A percentile compares a stretch with the other conserved stretches of the same genome.
Conservation (phyloP, 331 rosid genomes). For the Quercus lobata region DNA sequence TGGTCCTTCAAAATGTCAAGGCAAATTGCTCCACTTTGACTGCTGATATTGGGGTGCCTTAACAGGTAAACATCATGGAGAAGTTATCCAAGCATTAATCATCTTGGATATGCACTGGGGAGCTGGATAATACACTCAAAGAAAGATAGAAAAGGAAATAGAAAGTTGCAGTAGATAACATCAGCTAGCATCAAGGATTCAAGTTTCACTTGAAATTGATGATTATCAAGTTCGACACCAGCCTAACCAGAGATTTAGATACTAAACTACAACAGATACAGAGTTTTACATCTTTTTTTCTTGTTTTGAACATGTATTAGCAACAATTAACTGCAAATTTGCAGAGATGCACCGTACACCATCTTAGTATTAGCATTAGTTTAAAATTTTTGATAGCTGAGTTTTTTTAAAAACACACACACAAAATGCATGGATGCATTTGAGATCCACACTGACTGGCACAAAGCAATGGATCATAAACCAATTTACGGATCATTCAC, state of each 20-base stretch:
- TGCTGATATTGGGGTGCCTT: slow-evolving; percentile 99
- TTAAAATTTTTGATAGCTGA: background rate
- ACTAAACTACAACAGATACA: background rate
- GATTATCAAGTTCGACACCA: background rate
- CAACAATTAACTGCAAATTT: background rate
- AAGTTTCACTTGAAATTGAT: background rate
- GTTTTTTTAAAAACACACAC: too few relatives aligned
- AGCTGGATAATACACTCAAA: background rate
- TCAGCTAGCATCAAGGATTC: background rate
- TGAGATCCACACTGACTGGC: background rate
- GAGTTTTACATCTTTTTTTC: background rate
- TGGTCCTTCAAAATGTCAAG: slow-evolving; percentile 95
- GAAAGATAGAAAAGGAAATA: background rate
- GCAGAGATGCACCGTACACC: background rate
- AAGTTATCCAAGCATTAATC: slow-evolving; percentile 14
- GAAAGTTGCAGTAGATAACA: background rate
- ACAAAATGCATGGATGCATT: background rate
- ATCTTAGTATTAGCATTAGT: background rate
- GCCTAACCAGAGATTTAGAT: background rate
- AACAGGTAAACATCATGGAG: slow-evolving; percentile 17
- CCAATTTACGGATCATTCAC: too few relatives aligned
- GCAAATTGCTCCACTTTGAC: slow-evolving; percentile 99
- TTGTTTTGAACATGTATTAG: background rate
- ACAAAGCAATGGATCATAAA: too few relatives aligned
- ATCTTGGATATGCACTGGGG: background rate